These are phyloP conservation scores for Capsaspora owczarzaki DNA, from an alignment of 78 protist genomes.

Conservation along the genomic window DNA sequence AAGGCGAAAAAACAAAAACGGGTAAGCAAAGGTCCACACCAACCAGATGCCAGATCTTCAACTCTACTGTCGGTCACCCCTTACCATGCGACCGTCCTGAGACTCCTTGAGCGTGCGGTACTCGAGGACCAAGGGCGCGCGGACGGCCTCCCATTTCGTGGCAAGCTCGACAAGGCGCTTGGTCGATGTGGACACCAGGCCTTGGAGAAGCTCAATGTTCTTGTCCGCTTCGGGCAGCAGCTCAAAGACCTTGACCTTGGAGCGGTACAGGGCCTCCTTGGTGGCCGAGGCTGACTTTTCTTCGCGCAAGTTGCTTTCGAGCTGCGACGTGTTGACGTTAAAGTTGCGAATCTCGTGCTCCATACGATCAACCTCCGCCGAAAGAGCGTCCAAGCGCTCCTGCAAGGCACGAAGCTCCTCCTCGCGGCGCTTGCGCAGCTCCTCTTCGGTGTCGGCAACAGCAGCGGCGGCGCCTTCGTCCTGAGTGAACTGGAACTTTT, in stretches of 20 bases:
- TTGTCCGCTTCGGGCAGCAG: conserved; percentile 54
- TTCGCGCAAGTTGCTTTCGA: background rate
- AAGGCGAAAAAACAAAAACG: no score
- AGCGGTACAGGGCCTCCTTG: background rate
- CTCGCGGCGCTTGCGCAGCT: conserved; percentile 19
- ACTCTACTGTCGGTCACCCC: no score
- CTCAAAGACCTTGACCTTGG: conserved; percentile 37
- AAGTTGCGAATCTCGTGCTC: background rate
- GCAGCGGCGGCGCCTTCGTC: background rate
- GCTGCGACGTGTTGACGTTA: background rate
- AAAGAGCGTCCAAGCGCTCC: conserved; percentile 19
- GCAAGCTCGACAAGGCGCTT: conserved; percentile 41
- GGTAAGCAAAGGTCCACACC: conserved; percentile 10
- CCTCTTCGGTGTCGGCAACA: conserved; percentile 2
- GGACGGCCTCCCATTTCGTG: conserved; percentile 48
- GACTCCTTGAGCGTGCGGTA: conserved; percentile 35
- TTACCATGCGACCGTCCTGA: conserved; percentile 18
- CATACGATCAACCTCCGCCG: background rate
- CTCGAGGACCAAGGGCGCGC: conserved; percentile 46
- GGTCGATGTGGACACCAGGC: conserved; percentile 29
- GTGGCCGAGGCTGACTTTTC: background rate
- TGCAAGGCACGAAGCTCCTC: conserved; percentile 18
- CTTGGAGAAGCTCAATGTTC: conserved; percentile 31
- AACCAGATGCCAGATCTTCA: no score
- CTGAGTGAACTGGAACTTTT: conserved; percentile 4